Base-by-base conservation (phyloP, 208 protist species). In the Trichomonas vaginalis region DNA sequence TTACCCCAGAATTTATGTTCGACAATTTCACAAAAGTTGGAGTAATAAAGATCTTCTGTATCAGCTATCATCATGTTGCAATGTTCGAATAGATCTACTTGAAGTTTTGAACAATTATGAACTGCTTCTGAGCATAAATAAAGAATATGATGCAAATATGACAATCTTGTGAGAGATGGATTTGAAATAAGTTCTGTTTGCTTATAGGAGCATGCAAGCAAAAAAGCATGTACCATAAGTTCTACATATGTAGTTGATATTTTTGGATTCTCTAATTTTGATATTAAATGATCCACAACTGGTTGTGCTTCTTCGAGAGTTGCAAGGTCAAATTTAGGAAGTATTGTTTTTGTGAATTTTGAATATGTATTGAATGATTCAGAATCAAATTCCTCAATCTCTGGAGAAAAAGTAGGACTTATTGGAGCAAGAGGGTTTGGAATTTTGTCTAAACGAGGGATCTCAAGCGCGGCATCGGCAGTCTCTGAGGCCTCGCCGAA, bases 1-100 rank as follows among this genome's bases (percentile, higher is more conserved):
- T 92, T 92, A 23, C 40, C 40, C 86, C 86, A 92, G 37, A 92
- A 92, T n/a, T 39, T 92, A n/a, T 92, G 23, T 42, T 92, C 86
- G 27, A 92, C 45, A 47, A 92, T 39, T 39, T 92, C 86, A n/a
- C n/a, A 92, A 92, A 92, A 48, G n/a, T 35, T 51, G 3, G n/a
- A 45, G 45, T 92, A 45, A 92, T 92, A 92, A 35, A 51, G 4
- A 51, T 92, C 86, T 17, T 35, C n/a, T 35, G n/a, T 45, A n/a
- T 92, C 86, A 51, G 40, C 86, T 39, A 92, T 23, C 40, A 92
- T 35, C 86, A 92, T 92, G 37, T 92, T 45, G 37, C 86, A 92
- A 47, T 48, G 46, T n/a, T 92, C 35, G 2, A 92, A 2, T 2
- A 92, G 17, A 27, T 92, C 86, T 1, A 45, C 27, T 3, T 35